Evolutionary conservation across 345 rosid species (phyloP), one percentile per base, ranked within the genome.

Genomic region (Pistacia atlantica): DNA sequence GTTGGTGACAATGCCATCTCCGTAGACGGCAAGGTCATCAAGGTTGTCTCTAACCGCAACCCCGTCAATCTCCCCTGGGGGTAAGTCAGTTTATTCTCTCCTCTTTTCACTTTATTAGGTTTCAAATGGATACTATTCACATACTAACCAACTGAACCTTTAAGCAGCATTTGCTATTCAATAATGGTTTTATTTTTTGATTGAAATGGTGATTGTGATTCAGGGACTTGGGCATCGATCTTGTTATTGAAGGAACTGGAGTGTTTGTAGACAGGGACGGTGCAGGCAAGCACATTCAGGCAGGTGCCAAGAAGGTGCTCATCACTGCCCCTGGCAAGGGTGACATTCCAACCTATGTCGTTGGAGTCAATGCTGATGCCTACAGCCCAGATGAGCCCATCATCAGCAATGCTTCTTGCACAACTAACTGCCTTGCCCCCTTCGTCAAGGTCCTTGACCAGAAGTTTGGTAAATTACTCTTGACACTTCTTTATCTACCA

Each of bases 361-460:
- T 95, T 69, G 99, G 99, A 9, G 99, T 95, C 71, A 92, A 95
- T 81, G 99, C 89, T n/a, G 99, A 90, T 0, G 65, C 68, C 51
- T 95, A 95, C 90, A 89, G 17, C 78, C 91, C 80, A 3, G 86
- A 74, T 8, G 99, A 95, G 75, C 81, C 94, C 66, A 93, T 95
- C 81, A 92, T 95, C 87, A 95, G 99, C 89, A 95, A 93, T 28
- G 99, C 99, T 9, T 95, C 99, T 73, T 95, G 99, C 90, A 95
- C 99, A 78, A 95, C 99, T n/a, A 95, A 95, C 80, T 95, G 99
- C 81, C 97, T 95, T 28, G 99, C 99, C 77, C 99, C 99, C 67
- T 95, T 95, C 59, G 99, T 95, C 93, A 95, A 93, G 91, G 96
- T 95, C 85, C 90, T 95, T 59, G 99, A 95, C 86, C 98, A 92